Base-by-base conservation (phyloP, 345 rosid genomes). In the Corchorus capsularis region DNA sequence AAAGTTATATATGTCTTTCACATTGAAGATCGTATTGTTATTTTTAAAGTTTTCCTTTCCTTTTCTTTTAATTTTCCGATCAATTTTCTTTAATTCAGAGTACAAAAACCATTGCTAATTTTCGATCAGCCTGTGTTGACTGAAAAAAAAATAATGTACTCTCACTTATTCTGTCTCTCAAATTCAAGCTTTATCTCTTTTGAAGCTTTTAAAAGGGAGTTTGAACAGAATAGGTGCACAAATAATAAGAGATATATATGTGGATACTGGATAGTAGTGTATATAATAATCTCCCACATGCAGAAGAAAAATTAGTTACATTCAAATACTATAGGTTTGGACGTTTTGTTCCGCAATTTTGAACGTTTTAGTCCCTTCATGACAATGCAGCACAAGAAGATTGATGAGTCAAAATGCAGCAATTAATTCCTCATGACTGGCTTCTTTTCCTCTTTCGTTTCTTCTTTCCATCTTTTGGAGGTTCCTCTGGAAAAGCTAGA, bases 1-100 rank as follows among this genome's bases (percentile, higher is more conserved):
- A 87, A 81, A 79, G 83, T 79, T 53, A 49, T 61, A 53, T 61
- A 52, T 56, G 43, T 60, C 56, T 62, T 55, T 52, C 49, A 49
- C 2, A 32, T 50, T 54, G 27, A 32, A 41, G 7, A 55, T 15
- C 74, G 22, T 74, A 13, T 63, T 71, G 75, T 80, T 54, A 22
- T 52, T 82, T 6, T 55, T 74, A 83, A 80, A 80, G 81, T 59
- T 34, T 62, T 62, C 55, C 64, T 32, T 45, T 73, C 3, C 59
- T 39, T 70, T 65, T 55, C 27, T 27, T 27, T 27, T 27, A 27
- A 27, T 19, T 22, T 10, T 57, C 54, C 45, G 1, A 75, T 72
- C 57, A 76, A 47, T 83, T 74, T 84, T 83, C 75, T 69, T 75
- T 70, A 49, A 74, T 82, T 82, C 70, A 53, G 63, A 62, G 79